Evolutionary conservation across 2,329 filamentous ascomycete species (phyloP).

Genomic region (Colletotrichum sp.): DNA sequence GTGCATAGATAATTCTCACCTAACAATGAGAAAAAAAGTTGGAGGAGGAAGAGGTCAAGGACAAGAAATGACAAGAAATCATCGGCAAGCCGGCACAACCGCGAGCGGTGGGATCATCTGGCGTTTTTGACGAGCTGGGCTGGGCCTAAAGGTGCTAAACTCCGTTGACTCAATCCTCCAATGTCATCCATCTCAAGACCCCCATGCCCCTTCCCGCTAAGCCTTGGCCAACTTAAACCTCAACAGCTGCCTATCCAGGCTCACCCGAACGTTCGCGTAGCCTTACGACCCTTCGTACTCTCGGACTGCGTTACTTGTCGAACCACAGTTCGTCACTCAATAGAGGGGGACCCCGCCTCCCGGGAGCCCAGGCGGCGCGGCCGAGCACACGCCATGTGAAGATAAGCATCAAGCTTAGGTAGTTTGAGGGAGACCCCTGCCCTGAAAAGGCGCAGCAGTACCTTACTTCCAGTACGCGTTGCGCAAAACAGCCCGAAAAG

Average conservation of each 20-base stretch:
- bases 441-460: background rate
- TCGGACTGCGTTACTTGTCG: background rate
- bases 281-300: constrained; percentile 7
- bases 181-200: background rate
- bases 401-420: constrained; percentile 15
- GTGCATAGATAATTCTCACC: background rate
- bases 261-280: constrained; percentile 4
- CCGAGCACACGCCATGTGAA: constrained; percentile 6
- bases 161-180: constrained; percentile 14
- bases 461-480: constrained; percentile 2
- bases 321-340: constrained; percentile 9
- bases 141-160: background rate
- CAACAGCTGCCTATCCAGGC: background rate
- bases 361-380: constrained; percentile 1
- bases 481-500: background rate
- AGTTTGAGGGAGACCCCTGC: background rate
- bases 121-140: constrained; percentile 8
- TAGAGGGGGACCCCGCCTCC: background rate
- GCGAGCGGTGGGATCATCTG: constrained; percentile 8
- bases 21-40: constrained; percentile 17
- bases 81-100: constrained; percentile 4
- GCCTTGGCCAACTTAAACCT: background rate
- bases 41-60: constrained; percentile 15
- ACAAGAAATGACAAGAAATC: constrained; percentile 4
- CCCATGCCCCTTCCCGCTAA: background rate